A percentile compares a stretch with the other conserved stretches of the same genome.
These are phyloP conservation scores for Fusarium anthophilum DNA, from an alignment of 2,329 filamentous ascomycete genomes.

Conservation along the genomic window DNA sequence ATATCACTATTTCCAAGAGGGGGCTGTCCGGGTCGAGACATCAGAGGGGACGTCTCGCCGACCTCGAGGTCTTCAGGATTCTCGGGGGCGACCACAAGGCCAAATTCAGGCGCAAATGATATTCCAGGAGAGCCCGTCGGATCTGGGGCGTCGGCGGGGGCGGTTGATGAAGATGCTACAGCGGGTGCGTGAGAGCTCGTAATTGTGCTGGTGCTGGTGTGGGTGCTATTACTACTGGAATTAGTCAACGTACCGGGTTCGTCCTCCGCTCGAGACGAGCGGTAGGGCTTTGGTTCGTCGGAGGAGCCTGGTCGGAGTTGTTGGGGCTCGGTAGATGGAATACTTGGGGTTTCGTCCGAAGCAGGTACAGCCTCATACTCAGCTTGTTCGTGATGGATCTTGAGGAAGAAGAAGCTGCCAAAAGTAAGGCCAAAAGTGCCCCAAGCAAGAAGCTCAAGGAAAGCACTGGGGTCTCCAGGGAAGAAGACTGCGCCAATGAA, in stretches of 20 bases:
- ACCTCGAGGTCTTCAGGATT: constrained; percentile 53
- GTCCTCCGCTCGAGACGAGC: constrained; percentile 51
- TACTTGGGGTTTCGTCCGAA: constrained; percentile 31
- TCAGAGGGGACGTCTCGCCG: constrained; percentile 83
- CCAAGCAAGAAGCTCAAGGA: constrained; percentile 80
- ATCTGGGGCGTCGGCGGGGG: constrained; percentile 26
- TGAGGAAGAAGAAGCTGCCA: constrained; percentile 84
- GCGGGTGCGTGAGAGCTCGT: constrained; percentile 32
- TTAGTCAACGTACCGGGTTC: constrained; percentile 73
- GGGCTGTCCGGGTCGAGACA: constrained; percentile 68
- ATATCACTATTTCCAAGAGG: constrained; percentile 68
- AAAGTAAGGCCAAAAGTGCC: constrained; percentile 83
- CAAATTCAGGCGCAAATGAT: constrained; percentile 43
- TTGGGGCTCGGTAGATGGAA: constrained; percentile 43
- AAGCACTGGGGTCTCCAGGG: constrained; percentile 82
- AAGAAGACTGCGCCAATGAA: constrained; percentile 79
- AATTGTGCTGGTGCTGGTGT: constrained; percentile 45
- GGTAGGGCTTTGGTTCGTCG: constrained; percentile 52
- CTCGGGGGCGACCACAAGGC: constrained; percentile 39
- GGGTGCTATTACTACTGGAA: constrained; percentile 44
- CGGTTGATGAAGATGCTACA: constrained; percentile 28
- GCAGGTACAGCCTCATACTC: constrained; percentile 67
- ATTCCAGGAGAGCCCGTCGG: constrained; percentile 35
- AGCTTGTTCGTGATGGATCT: constrained; percentile 68
- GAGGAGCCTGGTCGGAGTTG: constrained; percentile 54